A percentile compares a stretch with the other conserved stretches of the same genome.
Conservation (phyloP, 2,329 filamentous ascomycete genomes). For the Trichophyton verrucosum region DNA sequence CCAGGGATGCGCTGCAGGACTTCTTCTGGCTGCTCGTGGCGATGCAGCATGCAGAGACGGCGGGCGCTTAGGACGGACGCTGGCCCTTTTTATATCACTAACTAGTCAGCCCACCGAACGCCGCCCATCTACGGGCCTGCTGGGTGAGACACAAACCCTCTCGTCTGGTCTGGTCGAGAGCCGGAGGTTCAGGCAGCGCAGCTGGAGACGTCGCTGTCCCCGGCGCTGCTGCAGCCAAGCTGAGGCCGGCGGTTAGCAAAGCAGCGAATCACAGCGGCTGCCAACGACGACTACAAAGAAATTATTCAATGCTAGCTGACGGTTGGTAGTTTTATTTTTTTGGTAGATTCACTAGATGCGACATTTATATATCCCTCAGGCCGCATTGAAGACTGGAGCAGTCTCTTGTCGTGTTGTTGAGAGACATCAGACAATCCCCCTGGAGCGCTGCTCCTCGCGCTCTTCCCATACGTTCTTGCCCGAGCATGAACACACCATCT, state of each 20-base stretch:
- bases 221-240: neutral
- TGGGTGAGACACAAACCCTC: too few species aligned
- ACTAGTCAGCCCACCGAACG: too few species aligned
- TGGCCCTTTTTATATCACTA: too few species aligned
- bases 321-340: too few species aligned
- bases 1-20: neutral
- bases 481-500: slow-evolving; percentile 94
- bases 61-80: neutral
- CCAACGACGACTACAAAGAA: too few species aligned
- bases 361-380: neutral
- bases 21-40: neutral
- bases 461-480: slow-evolving; percentile 99
- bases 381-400: neutral
- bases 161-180: too few species aligned
- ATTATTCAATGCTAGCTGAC: too few species aligned
- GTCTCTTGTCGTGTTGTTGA: too few species aligned
- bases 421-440: slow-evolving; percentile 66
- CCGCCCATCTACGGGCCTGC: too few species aligned
- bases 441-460: slow-evolving; percentile 72
- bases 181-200: too few species aligned
- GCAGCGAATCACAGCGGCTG: neutral
- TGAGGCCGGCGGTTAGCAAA: neutral
- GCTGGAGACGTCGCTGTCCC: too few species aligned
- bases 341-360: too few species aligned
- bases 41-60: neutral